Base-by-base conservation (phyloP, 495 filamentous ascomycete genomes). In the Aspergillus indologenus region DNA sequence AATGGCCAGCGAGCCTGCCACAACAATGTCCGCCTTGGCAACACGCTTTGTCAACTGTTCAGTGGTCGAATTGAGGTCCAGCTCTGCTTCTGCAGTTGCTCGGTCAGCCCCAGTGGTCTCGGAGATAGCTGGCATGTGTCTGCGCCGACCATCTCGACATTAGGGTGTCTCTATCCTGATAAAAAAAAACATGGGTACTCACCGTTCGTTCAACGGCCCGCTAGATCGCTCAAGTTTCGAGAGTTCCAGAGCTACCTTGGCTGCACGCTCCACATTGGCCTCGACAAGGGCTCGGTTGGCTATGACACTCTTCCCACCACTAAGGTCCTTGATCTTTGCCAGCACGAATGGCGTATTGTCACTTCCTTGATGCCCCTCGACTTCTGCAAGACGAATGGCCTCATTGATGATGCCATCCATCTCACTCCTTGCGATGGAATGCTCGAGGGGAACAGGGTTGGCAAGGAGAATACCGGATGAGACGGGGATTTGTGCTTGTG, bases 291-390 rank as follows among this genome's bases (percentile, higher is more conserved):
- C 88, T 61, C 81, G 80, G 65, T 98, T 98, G 8, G 91, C 87
- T 1, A 73, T 65, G 20, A 94, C 79, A 60, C 88, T 92, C 61
- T 77, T 83, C 2, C 86, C 89, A 14, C 83, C 73, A 3, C 88
- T 96, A 49, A 96, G 75, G 59, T 94, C 83, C 65, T 88, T 88
- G 66, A 98, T 93, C 67, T 87, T 88, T 12, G 70, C 71, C 1
- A 98, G 79, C 54, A 98, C 86, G 64, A 90, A 98, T 1, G 94
- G 94, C 0, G 94, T 98, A 64, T 95, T 94, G 52, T 85, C 84
- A 62, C 82, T 90, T 5, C 94, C 94, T 6, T 75, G 76, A 48
- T 82, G 81, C 5, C 89, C 90, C 61, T 85, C 80, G 45, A 83
- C 78, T 26, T 86, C 74, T 6, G 94, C 91, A 65, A 90, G 84